Percentiles rank a stretch among this genome's conserved stretches.
These are phyloP conservation scores for Russula ochroleuca DNA, from an alignment of 768 basidiomycete genomes.

Conservation along the genomic window DNA sequence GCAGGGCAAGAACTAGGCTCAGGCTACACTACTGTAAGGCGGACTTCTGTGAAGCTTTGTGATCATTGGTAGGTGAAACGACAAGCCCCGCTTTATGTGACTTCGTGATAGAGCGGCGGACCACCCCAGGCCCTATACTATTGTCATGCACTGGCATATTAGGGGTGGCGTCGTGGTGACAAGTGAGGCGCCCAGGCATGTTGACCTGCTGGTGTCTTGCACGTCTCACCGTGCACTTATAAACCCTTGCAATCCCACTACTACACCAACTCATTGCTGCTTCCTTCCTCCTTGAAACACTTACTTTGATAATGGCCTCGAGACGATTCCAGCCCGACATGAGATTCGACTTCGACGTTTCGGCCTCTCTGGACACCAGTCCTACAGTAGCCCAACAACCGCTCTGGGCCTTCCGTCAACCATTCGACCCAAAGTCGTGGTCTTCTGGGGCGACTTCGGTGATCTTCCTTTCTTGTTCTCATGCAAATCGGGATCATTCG, in stretches of 20 bases:
- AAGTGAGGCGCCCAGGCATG: background rate
- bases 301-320: background rate
- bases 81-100: background rate
- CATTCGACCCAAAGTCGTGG: slow-evolving; percentile 7
- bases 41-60: background rate
- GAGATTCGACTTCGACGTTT: background rate
- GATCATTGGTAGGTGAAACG: background rate
- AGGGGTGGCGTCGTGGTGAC: background rate
- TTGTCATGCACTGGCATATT: background rate
- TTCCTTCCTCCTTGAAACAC: background rate
- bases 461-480: background rate
- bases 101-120: background rate
- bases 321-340: background rate
- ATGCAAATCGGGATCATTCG: background rate
- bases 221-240: background rate
- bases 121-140: background rate
- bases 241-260: background rate
- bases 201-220: background rate
- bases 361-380: background rate
- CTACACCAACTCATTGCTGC: background rate
- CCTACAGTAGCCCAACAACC: background rate
- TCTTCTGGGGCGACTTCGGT: slow-evolving; percentile 2
- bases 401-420: slow-evolving; percentile 3
- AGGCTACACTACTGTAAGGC: no score
- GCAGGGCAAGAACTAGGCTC: no score